Base-by-base conservation (phyloP, 768 basidiomycete species). In the Suillus variegatus region DNA sequence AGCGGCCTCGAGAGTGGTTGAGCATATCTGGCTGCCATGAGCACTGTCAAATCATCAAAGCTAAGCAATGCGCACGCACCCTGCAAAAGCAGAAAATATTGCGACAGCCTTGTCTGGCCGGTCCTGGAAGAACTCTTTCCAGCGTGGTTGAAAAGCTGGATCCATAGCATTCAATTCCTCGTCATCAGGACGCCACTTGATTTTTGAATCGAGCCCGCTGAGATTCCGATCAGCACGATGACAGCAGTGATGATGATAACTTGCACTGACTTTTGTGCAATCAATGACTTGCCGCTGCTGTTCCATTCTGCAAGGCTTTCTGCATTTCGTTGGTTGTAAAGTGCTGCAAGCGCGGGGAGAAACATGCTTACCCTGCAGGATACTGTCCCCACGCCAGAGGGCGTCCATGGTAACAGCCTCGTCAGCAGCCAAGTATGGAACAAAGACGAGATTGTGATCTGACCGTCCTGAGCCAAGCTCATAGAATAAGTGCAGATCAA, bases 81-180 rank as follows among this genome's bases (percentile, higher is more conserved):
- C 36, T 36, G 36, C 36, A 36, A 9, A 36, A 36, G 36, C 9
- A 9, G 2, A 36, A 36, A 86, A 69, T 66, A 81, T 76, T 65
- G 84, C 68, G 1, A 86, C 82, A 9, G 87, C 81, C 69, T 88
- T 89, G 70, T 89, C 89, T 0, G 84, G 82, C 2, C 77, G 79
- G 32, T 77, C 74, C 38, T 74, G 81, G 47, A 84, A 89, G 71
- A 82, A 85, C 6, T 74, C 71, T 6, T 80, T 74, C 88, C 87
- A 88, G 49, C 80, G 75, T 28, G 76, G 57, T 25, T 78, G 70
- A 69, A 89, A 89, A 6, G 72, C 79, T 9, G 84, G 79, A 0
- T 80, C 80, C 41, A 89, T 74, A 20, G 78, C 77, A 60, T 81
- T 76, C 28, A 87, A 77, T 47, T 89, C 88, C 6, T 78, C 76